Evolutionary conservation across 1,284 basidiomycete species (phyloP).

Genomic region (Schizopora paradoxa): DNA sequence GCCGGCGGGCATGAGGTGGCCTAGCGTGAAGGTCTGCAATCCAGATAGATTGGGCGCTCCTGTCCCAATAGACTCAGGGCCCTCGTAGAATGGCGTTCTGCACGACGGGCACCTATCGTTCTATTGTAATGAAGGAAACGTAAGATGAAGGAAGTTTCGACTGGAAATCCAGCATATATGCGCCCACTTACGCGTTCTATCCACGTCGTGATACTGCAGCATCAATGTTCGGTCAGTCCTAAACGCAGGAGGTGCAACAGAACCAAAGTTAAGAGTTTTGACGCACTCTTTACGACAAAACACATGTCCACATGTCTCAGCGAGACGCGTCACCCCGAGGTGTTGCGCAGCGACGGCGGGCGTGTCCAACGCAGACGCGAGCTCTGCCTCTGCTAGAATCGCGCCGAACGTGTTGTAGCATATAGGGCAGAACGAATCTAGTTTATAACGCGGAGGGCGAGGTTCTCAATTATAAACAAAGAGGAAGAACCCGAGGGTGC

Average conservation of each 20-base stretch:
- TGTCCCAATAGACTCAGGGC: too few species aligned
- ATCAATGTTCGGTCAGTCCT: neutral
- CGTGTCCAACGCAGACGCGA: conserved; percentile 65
- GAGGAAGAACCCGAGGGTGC: conserved; percentile 4
- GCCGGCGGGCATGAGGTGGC: conserved; percentile 74
- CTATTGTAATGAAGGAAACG: conserved; percentile 28
- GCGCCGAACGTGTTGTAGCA: conserved; percentile 61
- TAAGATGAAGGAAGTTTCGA: conserved; percentile 20
- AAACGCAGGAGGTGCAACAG: conserved; percentile 2
- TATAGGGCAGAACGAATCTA: conserved; percentile 65
- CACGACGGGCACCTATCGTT: conserved; percentile 61
- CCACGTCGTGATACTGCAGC: conserved; percentile 57
- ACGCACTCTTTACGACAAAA: conserved; percentile 72
- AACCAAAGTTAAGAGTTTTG: conserved; percentile 6
- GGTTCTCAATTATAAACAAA: neutral
- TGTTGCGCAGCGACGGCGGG: conserved; percentile 63
- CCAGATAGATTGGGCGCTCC: too few species aligned
- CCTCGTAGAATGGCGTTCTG: conserved; percentile 39
- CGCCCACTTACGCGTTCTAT: conserved; percentile 26
- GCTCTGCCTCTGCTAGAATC: conserved; percentile 67
- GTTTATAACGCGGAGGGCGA: neutral
- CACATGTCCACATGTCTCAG: conserved; percentile 58
- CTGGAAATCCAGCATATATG: conserved; percentile 18
- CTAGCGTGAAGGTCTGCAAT: conserved; percentile 76
- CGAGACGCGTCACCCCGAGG: conserved; percentile 59